Evolutionary conservation across 2,329 filamentous ascomycete genomes (phyloP).

Genomic region (Aciculosporium take): DNA sequence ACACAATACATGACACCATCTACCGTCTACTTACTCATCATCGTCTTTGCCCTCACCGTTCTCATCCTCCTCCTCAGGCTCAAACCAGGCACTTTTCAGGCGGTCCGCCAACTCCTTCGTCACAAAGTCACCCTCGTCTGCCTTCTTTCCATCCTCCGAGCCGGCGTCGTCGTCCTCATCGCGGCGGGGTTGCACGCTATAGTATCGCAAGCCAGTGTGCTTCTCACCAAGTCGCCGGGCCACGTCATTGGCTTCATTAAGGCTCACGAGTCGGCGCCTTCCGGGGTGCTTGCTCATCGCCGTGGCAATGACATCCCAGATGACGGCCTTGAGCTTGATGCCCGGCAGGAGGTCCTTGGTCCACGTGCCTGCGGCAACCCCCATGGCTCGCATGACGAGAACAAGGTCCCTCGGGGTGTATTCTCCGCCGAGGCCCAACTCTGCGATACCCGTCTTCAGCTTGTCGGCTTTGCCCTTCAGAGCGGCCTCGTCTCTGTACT

Average conservation of each 20-base stretch:
- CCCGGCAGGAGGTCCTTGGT: conserved; percentile 3
- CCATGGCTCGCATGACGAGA: conserved; percentile 15
- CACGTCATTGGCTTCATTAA: conserved; percentile 45
- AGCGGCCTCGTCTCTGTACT: conserved; percentile 1
- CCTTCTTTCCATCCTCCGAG: conserved; percentile 11
- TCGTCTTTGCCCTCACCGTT: conserved; percentile 4
- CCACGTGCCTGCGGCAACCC: conserved; percentile 9
- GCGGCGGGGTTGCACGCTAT: conserved; percentile 17
- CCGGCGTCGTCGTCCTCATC: conserved; percentile 12
- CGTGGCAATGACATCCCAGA: conserved; percentile 22
- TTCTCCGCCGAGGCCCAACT: conserved; percentile 15
- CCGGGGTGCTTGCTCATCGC: conserved; percentile 18
- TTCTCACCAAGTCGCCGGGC: conserved; percentile 40
- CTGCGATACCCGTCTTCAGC: conserved; percentile 10
- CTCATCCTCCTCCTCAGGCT: conserved; percentile 8
- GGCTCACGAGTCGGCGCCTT: conserved; percentile 35
- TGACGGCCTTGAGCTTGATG: conserved; percentile 10
- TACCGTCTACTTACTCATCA: neutral
- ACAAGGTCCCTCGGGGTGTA: conserved; percentile 15
- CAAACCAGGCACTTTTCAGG: conserved; percentile 10
- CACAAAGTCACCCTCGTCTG: conserved; percentile 19
- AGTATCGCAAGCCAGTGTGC: conserved; percentile 24
- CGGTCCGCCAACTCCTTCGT: conserved; percentile 10
- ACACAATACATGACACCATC: neutral
- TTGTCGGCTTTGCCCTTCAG: conserved; percentile 9